Base-by-base conservation (phyloP, 2,329 filamentous ascomycete species). In the Pyrenophora seminiperda region DNA sequence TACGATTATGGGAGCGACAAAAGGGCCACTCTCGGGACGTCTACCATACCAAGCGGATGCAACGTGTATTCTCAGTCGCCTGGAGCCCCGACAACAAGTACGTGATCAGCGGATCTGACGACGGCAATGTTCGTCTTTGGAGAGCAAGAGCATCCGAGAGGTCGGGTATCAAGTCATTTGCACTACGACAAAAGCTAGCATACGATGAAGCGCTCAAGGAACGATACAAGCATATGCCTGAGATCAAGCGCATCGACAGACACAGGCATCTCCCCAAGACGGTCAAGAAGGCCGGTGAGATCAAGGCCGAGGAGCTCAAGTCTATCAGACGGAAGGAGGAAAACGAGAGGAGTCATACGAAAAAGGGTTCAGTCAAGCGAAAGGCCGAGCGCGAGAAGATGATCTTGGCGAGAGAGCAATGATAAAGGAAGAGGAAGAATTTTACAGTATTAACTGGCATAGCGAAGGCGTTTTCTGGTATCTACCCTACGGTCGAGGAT, bases 11-110 rank as follows among this genome's bases (percentile, higher is more conserved):
- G 89, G 85, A 85, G 70, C 83, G 89, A 48, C 83, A 87, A 58
- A 79, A 87, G 54, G 93, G 93, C 18, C 90, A 94, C 74, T 92
- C 89, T 11, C 83, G 92, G 62, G 94, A 99, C 68, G 86, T 97
- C 40, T 99, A 97, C 76, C 92, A 97, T 78, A 97, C 94, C 14
- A 96, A 97, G 76, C 86, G 94, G 57, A 97, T 97, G 93, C 93
- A 97, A 78, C 84, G 93, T 62, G 91, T 97, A 47, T 95, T 95
- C 77, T 87, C 88, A 7, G 86, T 86, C 39, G 84, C 83, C 54
- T 97, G 89, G 81, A 94, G 91, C 0, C 89, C 91, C 5, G 94
- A 99, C 72, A 87, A 88, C 59, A 90, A 90, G 64, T 99, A 96
- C 71, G 77, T 99, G 17, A 82, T 99, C 38, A 91, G 89, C 4